Percentiles rank a stretch among this genome's conserved stretches.
These are phyloP conservation scores for Carex parvula DNA, from an alignment of 176 grass and related monocot genomes.

Conservation along the genomic window DNA sequence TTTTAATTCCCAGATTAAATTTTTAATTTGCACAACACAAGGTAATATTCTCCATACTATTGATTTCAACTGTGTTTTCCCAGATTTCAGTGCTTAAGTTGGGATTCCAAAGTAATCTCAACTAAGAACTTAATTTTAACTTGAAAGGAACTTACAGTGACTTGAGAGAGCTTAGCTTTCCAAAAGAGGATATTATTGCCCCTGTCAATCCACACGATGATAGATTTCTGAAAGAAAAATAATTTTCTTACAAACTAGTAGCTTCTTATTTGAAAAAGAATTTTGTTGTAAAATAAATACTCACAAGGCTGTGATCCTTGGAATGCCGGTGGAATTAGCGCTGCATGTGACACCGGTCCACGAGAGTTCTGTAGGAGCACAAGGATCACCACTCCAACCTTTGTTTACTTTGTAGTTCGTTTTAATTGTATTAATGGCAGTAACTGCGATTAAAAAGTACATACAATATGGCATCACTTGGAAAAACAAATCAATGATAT, in stretches of 20 bases:
- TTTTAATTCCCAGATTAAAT: not conserved
- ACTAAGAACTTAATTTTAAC: not conserved
- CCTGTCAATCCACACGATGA: constrained; percentile 21
- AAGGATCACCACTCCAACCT: constrained; percentile 56
- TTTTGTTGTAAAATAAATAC: not conserved
- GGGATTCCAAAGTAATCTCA: too few relatives aligned
- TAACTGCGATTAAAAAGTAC: constrained; percentile 4
- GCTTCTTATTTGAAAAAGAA: not conserved
- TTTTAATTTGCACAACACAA: not conserved
- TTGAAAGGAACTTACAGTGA: constrained; percentile 21
- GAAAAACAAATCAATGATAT: not conserved
- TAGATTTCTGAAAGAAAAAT: constrained; percentile 16
- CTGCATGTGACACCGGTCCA: constrained; percentile 43
- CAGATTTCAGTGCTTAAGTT: too few relatives aligned
- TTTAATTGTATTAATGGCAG: constrained; percentile 37
- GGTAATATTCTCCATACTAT: not conserved
- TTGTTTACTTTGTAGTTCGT: constrained; percentile 22
- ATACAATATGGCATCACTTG: not conserved
- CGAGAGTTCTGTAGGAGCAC: constrained; percentile 14
- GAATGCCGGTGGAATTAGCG: not conserved
- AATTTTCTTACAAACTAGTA: not conserved
- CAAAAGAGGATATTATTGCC: constrained; percentile 27
- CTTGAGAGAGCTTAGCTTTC: constrained; percentile 17
- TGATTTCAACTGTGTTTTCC: too few relatives aligned
- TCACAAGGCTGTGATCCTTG: constrained; percentile 42